phyloP scores from a whole-genome alignment of 345 rosid species.

The Rhizophora apiculata region DNA sequence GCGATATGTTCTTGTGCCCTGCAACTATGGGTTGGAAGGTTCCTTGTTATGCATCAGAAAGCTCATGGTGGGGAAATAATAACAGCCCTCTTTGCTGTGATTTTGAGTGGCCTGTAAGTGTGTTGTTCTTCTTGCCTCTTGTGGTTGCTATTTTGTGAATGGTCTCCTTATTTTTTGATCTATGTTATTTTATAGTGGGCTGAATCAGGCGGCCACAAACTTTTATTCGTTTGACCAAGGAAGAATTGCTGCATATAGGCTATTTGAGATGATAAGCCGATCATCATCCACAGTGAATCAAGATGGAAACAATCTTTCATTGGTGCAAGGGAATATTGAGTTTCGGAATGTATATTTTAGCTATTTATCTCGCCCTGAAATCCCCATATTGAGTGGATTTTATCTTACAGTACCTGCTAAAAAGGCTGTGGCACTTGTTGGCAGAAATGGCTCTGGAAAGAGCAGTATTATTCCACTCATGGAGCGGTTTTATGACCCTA shows the following conservation, averaged over 20 bases:
- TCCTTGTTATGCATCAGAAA: conserved; percentile 49
- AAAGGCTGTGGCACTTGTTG: conserved; percentile 97
- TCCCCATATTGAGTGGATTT: conserved; percentile 96
- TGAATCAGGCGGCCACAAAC: conserved; percentile 99
- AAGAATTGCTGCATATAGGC: conserved; percentile 95
- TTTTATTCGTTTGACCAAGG: conserved; percentile 99
- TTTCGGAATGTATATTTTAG: conserved; percentile 97
- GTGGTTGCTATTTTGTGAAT: conserved; percentile 11
- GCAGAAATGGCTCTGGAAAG: conserved; percentile 99
- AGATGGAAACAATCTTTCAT: conserved; percentile 57
- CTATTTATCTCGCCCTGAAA: conserved; percentile 97
- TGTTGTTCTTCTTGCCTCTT: conserved; percentile 27
- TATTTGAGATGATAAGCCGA: conserved; percentile 97
- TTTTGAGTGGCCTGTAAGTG: conserved; percentile 98
- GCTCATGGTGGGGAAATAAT: conserved; percentile 93
- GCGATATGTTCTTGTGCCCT: conserved; percentile 96
- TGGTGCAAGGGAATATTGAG: conserved; percentile 91
- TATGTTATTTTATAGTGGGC: conserved; percentile 54
- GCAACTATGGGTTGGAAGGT: conserved; percentile 93
- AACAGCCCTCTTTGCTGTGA: conserved; percentile 85
- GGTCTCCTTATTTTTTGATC: background rate
- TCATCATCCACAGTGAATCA: conserved; percentile 73
- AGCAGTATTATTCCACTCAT: conserved; percentile 98
- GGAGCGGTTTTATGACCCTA: conserved; percentile 99
- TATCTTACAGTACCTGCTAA: conserved; percentile 97